Base-by-base conservation (phyloP, 2,329 filamentous ascomycete species). In the Triangularia setosa region DNA sequence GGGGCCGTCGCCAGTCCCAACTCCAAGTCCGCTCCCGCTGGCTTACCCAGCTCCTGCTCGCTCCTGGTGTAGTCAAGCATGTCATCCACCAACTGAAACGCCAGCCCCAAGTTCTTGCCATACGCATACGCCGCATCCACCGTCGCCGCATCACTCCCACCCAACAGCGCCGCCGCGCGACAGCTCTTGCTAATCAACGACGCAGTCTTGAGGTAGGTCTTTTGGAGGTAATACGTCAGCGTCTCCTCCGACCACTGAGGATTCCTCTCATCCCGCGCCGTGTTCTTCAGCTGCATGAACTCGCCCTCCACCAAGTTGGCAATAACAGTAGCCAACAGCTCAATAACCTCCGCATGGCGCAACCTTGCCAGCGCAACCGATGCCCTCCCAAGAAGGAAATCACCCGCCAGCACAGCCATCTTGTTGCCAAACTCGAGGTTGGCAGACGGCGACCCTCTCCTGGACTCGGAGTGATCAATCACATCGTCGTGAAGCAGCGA, bases 271-370 rank as follows among this genome's bases (percentile, higher is more conserved):
- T 97, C 94, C 69, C 86, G 84, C 55, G 91, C 91, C 1, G 95
- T 98, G 78, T 99, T 99, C 80, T 97, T 96, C 72, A 99, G 82
- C 81, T 99, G 95, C 95, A 99, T 99, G 81, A 99, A 98, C 78
- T 99, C 95, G 74, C 95, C 95, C 79, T 99, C 95, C 21, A 99
- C 93, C 25, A 99, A 82, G 76, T 99, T 99, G 54, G 95, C 94
- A 71, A 99, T 98, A 52, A 98, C 95, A 0, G 94, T 98, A 3
- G 95, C 93, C 28, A 99, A 81, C 7, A 99, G 84, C 79, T 99
- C 95, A 8, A 93, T 92, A 2, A 99, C 95, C 78, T 99, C 95
- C 53, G 93, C 90, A 74, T 99, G 92, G 30, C 94, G 87, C 65
- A 99, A 80, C 52, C 95, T 88, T 14, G 95, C 95, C 52, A 99